Conservation (phyloP, 345 rosid genomes). For the Populus tremula region DNA sequence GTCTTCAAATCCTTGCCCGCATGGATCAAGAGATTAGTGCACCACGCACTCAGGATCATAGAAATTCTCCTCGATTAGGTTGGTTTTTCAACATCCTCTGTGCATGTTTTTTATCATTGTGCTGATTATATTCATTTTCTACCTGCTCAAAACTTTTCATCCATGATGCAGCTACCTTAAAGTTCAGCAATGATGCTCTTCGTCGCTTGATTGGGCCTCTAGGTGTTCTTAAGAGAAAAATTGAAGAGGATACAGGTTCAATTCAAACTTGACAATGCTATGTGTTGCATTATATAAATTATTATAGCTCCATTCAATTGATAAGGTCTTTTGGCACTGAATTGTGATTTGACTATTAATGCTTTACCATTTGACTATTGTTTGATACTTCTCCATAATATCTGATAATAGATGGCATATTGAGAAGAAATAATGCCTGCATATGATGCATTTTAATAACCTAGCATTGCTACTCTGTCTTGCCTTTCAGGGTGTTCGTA, state of each 20-base stretch:
- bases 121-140: background rate
- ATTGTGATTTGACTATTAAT: background rate
- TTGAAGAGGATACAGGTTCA: constrained; percentile 93
- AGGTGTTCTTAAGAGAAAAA: constrained; percentile 70
- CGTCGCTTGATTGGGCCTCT: constrained; percentile 88
- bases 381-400: background rate
- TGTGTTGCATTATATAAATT: too few relatives aligned
- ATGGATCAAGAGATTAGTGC: constrained; percentile 74
- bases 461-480: background rate
- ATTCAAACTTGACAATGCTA: background rate
- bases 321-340: background rate
- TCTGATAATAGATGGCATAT: background rate
- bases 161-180: constrained; percentile 58
- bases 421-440: background rate
- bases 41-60: constrained; percentile 60
- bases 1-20: constrained; percentile 86
- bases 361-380: background rate
- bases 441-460: background rate
- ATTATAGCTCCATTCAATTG: background rate
- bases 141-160: constrained; percentile 16
- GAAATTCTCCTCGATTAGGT: constrained; percentile 74
- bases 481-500: background rate
- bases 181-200: constrained; percentile 76
- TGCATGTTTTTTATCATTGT: constrained; percentile 12
- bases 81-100: constrained; percentile 8